These are phyloP conservation scores for Apiospora pterosperma DNA, from an alignment of 2,329 filamentous ascomycete genomes.

Conservation along the genomic window DNA sequence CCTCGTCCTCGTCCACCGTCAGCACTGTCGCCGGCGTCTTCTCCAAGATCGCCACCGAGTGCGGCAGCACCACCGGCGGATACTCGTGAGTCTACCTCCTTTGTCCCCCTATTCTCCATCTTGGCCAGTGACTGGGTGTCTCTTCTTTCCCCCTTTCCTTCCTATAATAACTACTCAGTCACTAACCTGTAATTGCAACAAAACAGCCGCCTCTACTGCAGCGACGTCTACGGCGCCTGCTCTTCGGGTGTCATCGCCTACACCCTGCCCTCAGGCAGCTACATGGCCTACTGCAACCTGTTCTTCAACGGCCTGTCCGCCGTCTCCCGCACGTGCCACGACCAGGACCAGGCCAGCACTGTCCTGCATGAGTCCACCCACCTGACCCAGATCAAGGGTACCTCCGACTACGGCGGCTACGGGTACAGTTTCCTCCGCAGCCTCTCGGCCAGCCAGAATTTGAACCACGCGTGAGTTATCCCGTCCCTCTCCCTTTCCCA, in stretches of 20 bases:
- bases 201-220: constrained; percentile 10
- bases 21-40: constrained; percentile 49
- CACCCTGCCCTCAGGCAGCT: constrained; percentile 49
- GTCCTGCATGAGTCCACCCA: constrained; percentile 66
- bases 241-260: constrained; percentile 53
- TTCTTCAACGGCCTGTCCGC: constrained; percentile 55
- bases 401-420: constrained; percentile 58
- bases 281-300: constrained; percentile 59
- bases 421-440: constrained; percentile 46
- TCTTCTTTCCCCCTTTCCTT: not conserved
- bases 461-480: constrained; percentile 50
- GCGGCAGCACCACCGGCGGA: constrained; percentile 43
- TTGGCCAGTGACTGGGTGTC: too few species aligned
- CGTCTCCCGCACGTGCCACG: constrained; percentile 51
- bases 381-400: constrained; percentile 53
- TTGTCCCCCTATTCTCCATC: too few species aligned
- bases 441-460: constrained; percentile 45
- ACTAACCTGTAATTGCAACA: not conserved
- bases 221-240: constrained; percentile 25
- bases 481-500: not conserved
- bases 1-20: constrained; percentile 34
- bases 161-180: not conserved
- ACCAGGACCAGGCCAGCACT: constrained; percentile 63
- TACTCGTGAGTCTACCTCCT: constrained; percentile 9
- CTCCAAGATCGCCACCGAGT: constrained; percentile 49